These are phyloP conservation scores for Phaffia rhodozyma DNA, from an alignment of 1,284 basidiomycete genomes.

Conservation along the genomic window DNA sequence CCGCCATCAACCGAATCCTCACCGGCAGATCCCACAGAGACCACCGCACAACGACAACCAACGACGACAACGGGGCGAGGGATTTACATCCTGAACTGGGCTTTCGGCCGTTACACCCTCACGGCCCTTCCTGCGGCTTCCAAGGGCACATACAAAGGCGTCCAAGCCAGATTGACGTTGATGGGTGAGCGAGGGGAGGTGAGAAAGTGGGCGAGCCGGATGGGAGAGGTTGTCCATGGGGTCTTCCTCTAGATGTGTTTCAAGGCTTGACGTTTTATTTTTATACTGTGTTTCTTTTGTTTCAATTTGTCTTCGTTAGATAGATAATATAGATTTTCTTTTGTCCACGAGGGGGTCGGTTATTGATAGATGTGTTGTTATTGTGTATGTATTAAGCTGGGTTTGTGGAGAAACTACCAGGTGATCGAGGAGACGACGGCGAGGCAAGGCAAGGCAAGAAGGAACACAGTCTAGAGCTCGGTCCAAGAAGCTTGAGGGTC, in stretches of 20 bases:
- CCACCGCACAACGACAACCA: conserved; percentile 7
- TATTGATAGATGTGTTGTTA: not conserved
- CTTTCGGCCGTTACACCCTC: conserved; percentile 71
- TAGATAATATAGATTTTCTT: not conserved
- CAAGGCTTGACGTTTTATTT: not conserved
- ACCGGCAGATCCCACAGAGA: not conserved
- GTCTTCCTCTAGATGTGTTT: conserved; percentile 22
- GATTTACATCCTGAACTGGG: conserved; percentile 69
- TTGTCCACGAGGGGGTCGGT: not conserved
- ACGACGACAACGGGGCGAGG: conserved; percentile 22
- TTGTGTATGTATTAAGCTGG: not conserved
- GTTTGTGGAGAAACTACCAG: not conserved
- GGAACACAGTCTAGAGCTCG: too few relatives aligned
- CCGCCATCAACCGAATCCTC: conserved; percentile 57
- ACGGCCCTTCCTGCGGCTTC: conserved; percentile 36
- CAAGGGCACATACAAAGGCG: conserved; percentile 31
- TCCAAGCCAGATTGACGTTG: conserved; percentile 51
- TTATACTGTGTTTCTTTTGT: not conserved
- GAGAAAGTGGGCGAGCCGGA: conserved; percentile 44
- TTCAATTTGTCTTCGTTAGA: not conserved
- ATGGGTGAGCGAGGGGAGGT: conserved; percentile 83
- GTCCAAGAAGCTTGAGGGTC: too few relatives aligned
- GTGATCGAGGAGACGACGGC: too few relatives aligned
- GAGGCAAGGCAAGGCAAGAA: too few relatives aligned
- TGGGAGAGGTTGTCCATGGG: conserved; percentile 46